Percentiles rank a stretch among this genome's conserved stretches.
Conservation (phyloP, 179 eudicot genomes). For the Spinacia oleracea region DNA sequence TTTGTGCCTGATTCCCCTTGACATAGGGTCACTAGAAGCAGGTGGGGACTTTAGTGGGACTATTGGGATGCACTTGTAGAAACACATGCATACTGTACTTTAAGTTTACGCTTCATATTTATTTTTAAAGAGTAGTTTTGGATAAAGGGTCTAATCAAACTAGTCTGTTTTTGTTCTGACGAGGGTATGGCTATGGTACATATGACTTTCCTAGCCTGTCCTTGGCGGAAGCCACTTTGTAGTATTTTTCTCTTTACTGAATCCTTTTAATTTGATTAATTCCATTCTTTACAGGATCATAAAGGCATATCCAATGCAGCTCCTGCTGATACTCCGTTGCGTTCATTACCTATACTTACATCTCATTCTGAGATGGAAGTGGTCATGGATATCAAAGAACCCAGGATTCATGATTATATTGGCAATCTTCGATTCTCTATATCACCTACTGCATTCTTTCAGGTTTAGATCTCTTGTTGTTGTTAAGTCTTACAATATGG, state of each 20-base stretch:
- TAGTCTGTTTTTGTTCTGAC: neutral
- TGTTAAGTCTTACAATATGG: slow-evolving; percentile 4
- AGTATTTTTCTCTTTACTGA: neutral
- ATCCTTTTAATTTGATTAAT: neutral
- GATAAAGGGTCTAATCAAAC: neutral
- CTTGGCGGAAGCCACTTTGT: neutral
- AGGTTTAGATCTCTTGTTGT: slow-evolving; percentile 39
- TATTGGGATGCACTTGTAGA: neutral
- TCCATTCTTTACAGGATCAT: slow-evolving; percentile 64
- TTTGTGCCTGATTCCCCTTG: neutral
- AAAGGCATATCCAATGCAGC: slow-evolving; percentile 92
- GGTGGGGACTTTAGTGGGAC: neutral
- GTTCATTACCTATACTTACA: slow-evolving; percentile 46
- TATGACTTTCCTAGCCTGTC: neutral
- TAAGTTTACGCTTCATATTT: neutral
- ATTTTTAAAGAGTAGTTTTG: neutral
- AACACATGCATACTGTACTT: neutral
- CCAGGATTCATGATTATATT: slow-evolving; percentile 82
- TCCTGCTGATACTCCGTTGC: slow-evolving; percentile 81
- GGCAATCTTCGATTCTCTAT: slow-evolving; percentile 73
- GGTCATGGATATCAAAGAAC: slow-evolving; percentile 43
- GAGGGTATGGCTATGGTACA: neutral
- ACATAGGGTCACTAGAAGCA: neutral
- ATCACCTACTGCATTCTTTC: slow-evolving; percentile 95
- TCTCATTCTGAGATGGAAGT: slow-evolving; percentile 35